These are phyloP conservation scores for Hsuehochloa calcarea DNA, from an alignment of 176 grass and related monocot genomes.

Conservation along the genomic window DNA sequence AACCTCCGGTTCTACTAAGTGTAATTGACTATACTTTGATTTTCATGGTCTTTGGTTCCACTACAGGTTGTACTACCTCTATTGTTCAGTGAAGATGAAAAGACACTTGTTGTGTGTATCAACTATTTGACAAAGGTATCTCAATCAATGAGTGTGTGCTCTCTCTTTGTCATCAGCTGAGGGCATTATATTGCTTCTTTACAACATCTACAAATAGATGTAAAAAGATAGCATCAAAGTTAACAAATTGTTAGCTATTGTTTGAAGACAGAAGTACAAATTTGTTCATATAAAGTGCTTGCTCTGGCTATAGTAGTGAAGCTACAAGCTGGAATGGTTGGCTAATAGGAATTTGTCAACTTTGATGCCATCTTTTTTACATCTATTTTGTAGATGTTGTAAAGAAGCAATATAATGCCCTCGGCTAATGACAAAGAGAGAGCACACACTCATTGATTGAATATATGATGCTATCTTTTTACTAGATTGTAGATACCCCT, in stretches of 20 bases:
- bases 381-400: too few relatives aligned
- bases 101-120: constrained; percentile 92
- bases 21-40: constrained; percentile 16
- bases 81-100: constrained; percentile 93
- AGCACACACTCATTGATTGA: too few relatives aligned
- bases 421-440: too few relatives aligned
- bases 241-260: neutral
- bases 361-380: too few relatives aligned
- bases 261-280: neutral
- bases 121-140: constrained; percentile 99
- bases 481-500: neutral
- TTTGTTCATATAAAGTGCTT: neutral
- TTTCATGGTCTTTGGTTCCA: constrained; percentile 32
- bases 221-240: neutral
- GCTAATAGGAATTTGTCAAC: constrained; percentile 18
- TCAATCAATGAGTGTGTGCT: neutral
- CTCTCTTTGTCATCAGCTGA: neutral
- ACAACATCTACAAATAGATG: neutral
- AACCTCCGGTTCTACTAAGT: constrained; percentile 1
- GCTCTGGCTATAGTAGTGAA: neutral
- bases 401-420: too few relatives aligned
- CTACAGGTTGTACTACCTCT: constrained; percentile 86
- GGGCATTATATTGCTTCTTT: neutral
- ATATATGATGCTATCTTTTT: too few relatives aligned
- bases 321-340: neutral